These are phyloP conservation scores for Saccharomyces pastorianus DNA, from an alignment of 1,139 yeast genomes.

Conservation along the genomic window DNA sequence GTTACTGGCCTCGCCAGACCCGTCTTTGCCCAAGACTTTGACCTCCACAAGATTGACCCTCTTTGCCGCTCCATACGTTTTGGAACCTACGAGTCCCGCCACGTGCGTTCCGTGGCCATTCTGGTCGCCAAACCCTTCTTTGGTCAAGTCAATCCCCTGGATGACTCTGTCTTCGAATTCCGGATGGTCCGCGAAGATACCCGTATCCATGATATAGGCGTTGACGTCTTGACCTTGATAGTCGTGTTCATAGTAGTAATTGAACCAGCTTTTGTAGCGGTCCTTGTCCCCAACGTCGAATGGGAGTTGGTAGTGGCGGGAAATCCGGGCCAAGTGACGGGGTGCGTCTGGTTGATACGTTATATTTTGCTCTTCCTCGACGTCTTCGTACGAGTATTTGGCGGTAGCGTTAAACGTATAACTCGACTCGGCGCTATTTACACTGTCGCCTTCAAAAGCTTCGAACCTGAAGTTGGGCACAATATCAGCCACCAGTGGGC, in stretches of 20 bases:
- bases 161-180: slow-evolving; percentile 60
- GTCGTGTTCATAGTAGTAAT: slow-evolving; percentile 40
- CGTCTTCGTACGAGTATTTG: slow-evolving; percentile 31
- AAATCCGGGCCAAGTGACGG: slow-evolving; percentile 57
- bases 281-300: slow-evolving; percentile 18
- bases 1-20: slow-evolving; percentile 60
- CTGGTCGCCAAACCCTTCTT: slow-evolving; percentile 52
- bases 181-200: slow-evolving; percentile 49
- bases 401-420: background rate
- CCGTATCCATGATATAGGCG: slow-evolving; percentile 80
- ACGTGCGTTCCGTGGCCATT: slow-evolving; percentile 83
- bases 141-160: slow-evolving; percentile 53
- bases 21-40: slow-evolving; percentile 56
- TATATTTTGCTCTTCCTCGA: slow-evolving; percentile 30
- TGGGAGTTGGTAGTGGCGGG: slow-evolving; percentile 41
- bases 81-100: slow-evolving; percentile 80
- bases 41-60: slow-evolving; percentile 54
- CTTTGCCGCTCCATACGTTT: slow-evolving; percentile 74
- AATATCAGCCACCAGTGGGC: slow-evolving; percentile 47
- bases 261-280: slow-evolving; percentile 21
- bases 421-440: slow-evolving; percentile 14
- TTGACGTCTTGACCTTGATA: slow-evolving; percentile 45
- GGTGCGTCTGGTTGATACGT: slow-evolving; percentile 47
- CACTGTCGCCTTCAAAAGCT: slow-evolving; percentile 40
- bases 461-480: slow-evolving; percentile 50